Conservation (phyloP, 2,329 filamentous ascomycete genomes). For the Paracorniculantispora psalliotae region DNA sequence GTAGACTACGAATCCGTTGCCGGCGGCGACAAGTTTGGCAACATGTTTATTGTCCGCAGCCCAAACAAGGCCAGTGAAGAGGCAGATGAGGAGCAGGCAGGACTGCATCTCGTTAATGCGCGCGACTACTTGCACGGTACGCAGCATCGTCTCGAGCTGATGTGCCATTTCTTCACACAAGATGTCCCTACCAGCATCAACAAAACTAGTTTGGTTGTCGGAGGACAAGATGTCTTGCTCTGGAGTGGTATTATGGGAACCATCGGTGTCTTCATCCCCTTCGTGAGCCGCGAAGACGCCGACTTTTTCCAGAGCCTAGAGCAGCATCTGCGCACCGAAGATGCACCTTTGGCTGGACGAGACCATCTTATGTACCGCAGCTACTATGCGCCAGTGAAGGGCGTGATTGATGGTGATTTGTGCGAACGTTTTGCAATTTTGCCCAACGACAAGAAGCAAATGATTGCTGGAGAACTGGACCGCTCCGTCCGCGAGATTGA, state of each 20-base stretch:
- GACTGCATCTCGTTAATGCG: constrained; percentile 85
- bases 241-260: constrained; percentile 96
- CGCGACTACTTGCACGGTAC: constrained; percentile 86
- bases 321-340: constrained; percentile 78
- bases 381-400: constrained; percentile 96
- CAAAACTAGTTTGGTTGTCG: constrained; percentile 84
- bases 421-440: constrained; percentile 87
- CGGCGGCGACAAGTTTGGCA: constrained; percentile 96
- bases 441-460: constrained; percentile 83
- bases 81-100: constrained; percentile 86
- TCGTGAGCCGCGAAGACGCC: constrained; percentile 84
- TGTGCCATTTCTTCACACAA: constrained; percentile 85
- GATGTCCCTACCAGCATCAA: constrained; percentile 88
- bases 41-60: constrained; percentile 87
- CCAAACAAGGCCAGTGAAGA: constrained; percentile 81
- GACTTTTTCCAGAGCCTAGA: constrained; percentile 97
- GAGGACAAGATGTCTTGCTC: constrained; percentile 83
- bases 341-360: constrained; percentile 80
- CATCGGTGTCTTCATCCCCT: constrained; percentile 87
- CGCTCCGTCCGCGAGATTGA: constrained; percentile 90
- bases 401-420: constrained; percentile 92
- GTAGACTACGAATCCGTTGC: constrained; percentile 95
- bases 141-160: constrained; percentile 75
- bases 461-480: constrained; percentile 90
- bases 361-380: constrained; percentile 94